These are phyloP conservation scores for Lolium rigidum DNA, from an alignment of 176 grass and related monocot genomes.

Conservation along the genomic window DNA sequence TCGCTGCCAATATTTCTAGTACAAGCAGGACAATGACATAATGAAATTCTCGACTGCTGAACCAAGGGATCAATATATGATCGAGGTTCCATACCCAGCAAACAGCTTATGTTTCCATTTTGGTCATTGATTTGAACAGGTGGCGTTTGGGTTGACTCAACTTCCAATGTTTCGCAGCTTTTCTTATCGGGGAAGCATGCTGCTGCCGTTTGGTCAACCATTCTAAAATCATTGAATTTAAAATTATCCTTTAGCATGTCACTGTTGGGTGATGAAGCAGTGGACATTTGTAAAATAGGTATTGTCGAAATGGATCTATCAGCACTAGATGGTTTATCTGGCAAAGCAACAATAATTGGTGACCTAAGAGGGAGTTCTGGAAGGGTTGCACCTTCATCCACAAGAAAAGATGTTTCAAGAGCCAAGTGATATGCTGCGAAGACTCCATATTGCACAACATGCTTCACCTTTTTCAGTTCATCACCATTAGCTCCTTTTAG, in stretches of 20 bases:
- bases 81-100: conserved; percentile 37
- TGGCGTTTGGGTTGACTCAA: conserved; percentile 35
- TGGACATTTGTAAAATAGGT: conserved; percentile 59
- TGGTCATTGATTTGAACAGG: conserved; percentile 37
- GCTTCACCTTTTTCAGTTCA: conserved; percentile 97
- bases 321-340: conserved; percentile 79
- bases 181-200: conserved; percentile 37
- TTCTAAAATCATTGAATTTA: conserved; percentile 33
- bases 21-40: conserved; percentile 45
- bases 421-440: conserved; percentile 99
- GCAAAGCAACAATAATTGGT: conserved; percentile 87
- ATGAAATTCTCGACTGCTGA: conserved; percentile 45
- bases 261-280: conserved; percentile 50
- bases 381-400: conserved; percentile 97
- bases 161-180: conserved; percentile 22
- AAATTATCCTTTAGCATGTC: conserved; percentile 43
- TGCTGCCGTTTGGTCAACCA: conserved; percentile 34
- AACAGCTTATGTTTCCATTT: conserved; percentile 41
- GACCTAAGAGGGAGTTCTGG: conserved; percentile 89
- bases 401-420: conserved; percentile 98
- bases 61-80: conserved; percentile 45
- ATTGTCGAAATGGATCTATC: conserved; percentile 87
- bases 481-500: conserved; percentile 83
- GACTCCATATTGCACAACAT: conserved; percentile 96
- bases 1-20: conserved; percentile 31